These are phyloP conservation scores for Chaetomiaceae sp. DNA, from an alignment of 2,329 filamentous ascomycete species.

Conservation along the genomic window DNA sequence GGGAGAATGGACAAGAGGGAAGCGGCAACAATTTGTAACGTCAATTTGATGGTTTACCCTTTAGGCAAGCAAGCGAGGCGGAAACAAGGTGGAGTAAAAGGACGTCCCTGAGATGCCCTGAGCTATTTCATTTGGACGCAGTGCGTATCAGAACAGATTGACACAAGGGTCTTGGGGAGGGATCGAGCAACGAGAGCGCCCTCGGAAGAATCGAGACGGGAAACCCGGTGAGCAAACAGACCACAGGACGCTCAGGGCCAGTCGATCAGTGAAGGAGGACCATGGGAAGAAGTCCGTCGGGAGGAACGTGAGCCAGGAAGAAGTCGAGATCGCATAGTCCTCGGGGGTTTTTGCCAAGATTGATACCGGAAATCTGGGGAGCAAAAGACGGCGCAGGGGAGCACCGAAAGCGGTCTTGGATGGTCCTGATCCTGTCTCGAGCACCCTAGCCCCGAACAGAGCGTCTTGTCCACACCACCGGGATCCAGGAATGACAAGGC, in stretches of 20 bases:
- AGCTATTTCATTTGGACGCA: slow-evolving; percentile 41
- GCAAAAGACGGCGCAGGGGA: neutral
- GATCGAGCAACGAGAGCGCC: slow-evolving; percentile 24
- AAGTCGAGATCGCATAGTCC: slow-evolving; percentile 14
- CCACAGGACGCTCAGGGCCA: slow-evolving; percentile 14
- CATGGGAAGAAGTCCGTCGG: slow-evolving; percentile 11
- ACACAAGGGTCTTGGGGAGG: slow-evolving; percentile 32
- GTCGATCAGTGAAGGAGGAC: slow-evolving; percentile 15
- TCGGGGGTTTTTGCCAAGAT: slow-evolving; percentile 11
- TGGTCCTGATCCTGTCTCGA: neutral
- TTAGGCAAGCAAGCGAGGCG: slow-evolving; percentile 38
- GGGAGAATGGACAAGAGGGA: slow-evolving; percentile 9
- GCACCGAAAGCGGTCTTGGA: neutral
- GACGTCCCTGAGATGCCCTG: slow-evolving; percentile 32
- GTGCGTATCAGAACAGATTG: slow-evolving; percentile 44
- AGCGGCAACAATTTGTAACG: slow-evolving; percentile 22
- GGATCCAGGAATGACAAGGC: slow-evolving; percentile 22
- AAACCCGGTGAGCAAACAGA: slow-evolving; percentile 17
- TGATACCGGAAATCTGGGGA: slow-evolving; percentile 14
- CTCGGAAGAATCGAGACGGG: slow-evolving; percentile 14
- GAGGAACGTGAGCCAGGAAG: slow-evolving; percentile 12
- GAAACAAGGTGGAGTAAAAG: slow-evolving; percentile 41
- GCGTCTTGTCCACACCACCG: slow-evolving; percentile 20
- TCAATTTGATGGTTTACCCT: slow-evolving; percentile 20
- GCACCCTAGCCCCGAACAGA: neutral